Percentiles rank a stretch among this genome's conserved stretches.
These are phyloP conservation scores for Skeletonema tropicum DNA, from an alignment of 108 stramenopile species.

Conservation along the genomic window DNA sequence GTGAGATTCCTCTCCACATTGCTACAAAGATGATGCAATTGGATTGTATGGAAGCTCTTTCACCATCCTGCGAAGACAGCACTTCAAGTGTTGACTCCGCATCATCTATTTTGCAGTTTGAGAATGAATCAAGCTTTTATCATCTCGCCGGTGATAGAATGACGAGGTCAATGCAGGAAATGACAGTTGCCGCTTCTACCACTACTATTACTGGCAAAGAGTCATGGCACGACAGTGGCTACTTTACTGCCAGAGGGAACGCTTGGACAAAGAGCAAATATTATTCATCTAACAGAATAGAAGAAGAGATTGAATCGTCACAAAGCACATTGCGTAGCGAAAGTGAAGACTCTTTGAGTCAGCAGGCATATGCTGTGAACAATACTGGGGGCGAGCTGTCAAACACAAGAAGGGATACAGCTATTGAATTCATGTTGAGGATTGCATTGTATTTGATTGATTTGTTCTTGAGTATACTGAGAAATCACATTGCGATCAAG, in stretches of 20 bases:
- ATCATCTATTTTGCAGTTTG: background rate
- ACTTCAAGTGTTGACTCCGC: conserved; percentile 19
- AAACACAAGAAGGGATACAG: background rate
- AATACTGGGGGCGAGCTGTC: background rate
- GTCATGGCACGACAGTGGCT: conserved; percentile 21
- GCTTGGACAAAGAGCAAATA: conserved; percentile 22
- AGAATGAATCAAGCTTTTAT: background rate
- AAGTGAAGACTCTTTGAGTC: background rate
- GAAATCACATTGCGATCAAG: background rate
- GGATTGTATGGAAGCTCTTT: conserved; percentile 19
- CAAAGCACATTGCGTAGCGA: background rate
- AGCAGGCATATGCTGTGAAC: background rate
- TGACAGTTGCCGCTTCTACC: too few species aligned
- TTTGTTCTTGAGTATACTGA: background rate
- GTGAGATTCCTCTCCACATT: conserved; percentile 24
- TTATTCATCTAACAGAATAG: conserved; percentile 9
- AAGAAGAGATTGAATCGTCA: conserved; percentile 10
- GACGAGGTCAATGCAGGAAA: background rate
- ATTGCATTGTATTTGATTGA: background rate
- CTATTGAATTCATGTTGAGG: background rate
- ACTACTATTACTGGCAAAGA: background rate
- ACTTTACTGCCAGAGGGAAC: conserved; percentile 22
- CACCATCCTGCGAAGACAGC: conserved; percentile 15
- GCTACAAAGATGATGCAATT: conserved; percentile 2
- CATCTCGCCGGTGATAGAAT: conserved; percentile 6